Evolutionary conservation across 2,329 filamentous ascomycete genomes (phyloP), one percentile per base, ranked within the genome.

Genomic region (Penicillium concentricum): DNA sequence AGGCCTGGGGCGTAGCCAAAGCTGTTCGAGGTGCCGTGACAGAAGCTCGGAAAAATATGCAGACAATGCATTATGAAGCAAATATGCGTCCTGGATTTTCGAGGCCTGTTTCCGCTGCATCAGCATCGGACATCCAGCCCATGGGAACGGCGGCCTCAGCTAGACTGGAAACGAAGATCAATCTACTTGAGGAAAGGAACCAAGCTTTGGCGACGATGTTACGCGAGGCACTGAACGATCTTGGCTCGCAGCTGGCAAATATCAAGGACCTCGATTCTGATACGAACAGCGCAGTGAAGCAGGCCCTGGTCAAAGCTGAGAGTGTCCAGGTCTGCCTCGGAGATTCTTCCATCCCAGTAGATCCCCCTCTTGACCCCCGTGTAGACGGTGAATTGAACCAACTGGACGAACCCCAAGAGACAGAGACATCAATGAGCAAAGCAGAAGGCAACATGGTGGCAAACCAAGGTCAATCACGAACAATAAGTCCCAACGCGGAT

Each of bases 1-100:
- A 81, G 62, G 68, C 73, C 5, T 81, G 79, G 79, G 77, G 77
- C 5, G 78, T 81, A 26, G 74, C 77, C 12, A 80, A 78, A 61
- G 78, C 74, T 39, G 75, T 81, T 15, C 75, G 78, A 55, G 78
- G 78, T 13, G 79, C 79, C 22, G 74, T 79, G 42, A 77, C 67
- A 20, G 78, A 80, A 66, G 77, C 77, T 15, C 72, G 75, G 47
- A 75, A 71, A 49, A 79, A 79, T 56, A 77, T 81, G 65, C 76
- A 79, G 61, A 72, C 72, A 35, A 73, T 79, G 43, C 74, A 80
- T 50, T 71, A 75, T 12, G 74, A 74, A 44, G 68, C 70, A 12
- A 65, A 64, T 20, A 59, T 70, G 10, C 73, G 74, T 6, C 41
- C 59, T 24, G 52, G 63, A 15, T 46, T 22, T 26, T 34, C 41